Percentiles rank a stretch among this genome's conserved stretches.
phyloP scores from a whole-genome alignment of 2,329 filamentous ascomycete species.

The Alternaria arborescens region DNA sequence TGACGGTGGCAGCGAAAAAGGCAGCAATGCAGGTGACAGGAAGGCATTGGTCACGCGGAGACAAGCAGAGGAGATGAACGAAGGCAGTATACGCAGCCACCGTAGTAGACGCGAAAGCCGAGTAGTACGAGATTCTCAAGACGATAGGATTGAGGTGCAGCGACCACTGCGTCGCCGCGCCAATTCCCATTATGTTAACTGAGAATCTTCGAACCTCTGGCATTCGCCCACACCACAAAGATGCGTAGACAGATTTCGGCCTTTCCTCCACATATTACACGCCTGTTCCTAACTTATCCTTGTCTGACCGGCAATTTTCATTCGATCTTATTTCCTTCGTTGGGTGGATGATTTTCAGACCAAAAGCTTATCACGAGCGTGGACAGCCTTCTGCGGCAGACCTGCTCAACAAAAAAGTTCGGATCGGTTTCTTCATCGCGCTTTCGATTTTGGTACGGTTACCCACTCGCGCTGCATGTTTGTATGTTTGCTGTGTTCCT shows the following conservation, averaged over 20 bases:
- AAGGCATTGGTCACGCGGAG: conserved; percentile 34
- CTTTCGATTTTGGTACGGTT: conserved; percentile 32
- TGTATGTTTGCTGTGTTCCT: conserved; percentile 39
- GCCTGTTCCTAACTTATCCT: conserved; percentile 13
- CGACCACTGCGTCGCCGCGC: conserved; percentile 35
- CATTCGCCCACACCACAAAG: background rate
- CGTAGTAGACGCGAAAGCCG: conserved; percentile 36
- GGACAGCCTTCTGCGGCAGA: conserved; percentile 7
- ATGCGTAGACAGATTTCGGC: background rate
- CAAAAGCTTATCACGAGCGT: conserved; percentile 30
- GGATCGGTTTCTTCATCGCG: conserved; percentile 21
- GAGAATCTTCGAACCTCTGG: conserved; percentile 9
- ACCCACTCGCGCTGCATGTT: conserved; percentile 30
- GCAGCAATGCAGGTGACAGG: conserved; percentile 32
- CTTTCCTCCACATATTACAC: conserved; percentile 8
- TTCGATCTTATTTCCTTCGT: conserved; percentile 12
- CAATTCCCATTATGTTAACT: conserved; percentile 27
- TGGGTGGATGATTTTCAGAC: conserved; percentile 16
- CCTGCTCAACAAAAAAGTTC: conserved; percentile 30
- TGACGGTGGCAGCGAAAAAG: conserved; percentile 33
- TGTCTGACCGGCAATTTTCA: conserved; percentile 6
- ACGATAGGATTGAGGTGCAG: conserved; percentile 26
- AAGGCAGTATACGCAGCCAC: conserved; percentile 38
- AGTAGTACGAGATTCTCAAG: conserved; percentile 18
- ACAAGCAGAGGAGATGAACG: conserved; percentile 42